Evolutionary conservation across 352 stramenopile species (phyloP).

Genomic region (Hyaloperonospora brassicae): DNA sequence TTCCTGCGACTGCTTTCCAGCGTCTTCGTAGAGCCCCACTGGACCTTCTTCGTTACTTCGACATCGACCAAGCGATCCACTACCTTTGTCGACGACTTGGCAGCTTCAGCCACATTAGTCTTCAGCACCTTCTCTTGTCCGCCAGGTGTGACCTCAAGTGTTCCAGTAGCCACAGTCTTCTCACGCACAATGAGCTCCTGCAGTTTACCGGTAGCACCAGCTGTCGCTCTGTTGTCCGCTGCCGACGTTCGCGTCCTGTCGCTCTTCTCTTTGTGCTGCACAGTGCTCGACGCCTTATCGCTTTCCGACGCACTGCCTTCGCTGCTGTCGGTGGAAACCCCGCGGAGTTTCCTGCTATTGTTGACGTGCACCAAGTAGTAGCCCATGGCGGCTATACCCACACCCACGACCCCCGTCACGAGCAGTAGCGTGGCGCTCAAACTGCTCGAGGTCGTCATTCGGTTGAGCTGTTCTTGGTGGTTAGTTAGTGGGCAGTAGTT

Average conservation of each 20-base stretch:
- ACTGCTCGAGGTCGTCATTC: constrained; percentile 28
- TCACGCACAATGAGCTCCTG: neutral
- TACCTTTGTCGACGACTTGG: constrained; percentile 3
- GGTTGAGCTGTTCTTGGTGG: too few species aligned
- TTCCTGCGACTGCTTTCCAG: constrained; percentile 13
- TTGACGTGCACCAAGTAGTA: constrained; percentile 48
- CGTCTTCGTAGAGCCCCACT: constrained; percentile 2
- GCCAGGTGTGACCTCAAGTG: constrained; percentile 1
- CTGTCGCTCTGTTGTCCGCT: constrained; percentile 1
- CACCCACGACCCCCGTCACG: constrained; percentile 50
- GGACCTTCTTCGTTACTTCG: constrained; percentile 3
- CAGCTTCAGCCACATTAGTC: constrained; percentile 4
- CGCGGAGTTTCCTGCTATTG: constrained; percentile 18
- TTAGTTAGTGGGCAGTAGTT: too few species aligned
- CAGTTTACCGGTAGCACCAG: neutral
- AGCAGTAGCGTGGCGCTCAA: constrained; percentile 43
- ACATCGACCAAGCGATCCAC: constrained; percentile 4
- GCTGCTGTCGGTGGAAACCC: constrained; percentile 6
- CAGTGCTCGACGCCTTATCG: neutral
- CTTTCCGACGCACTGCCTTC: constrained; percentile 12
- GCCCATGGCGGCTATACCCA: constrained; percentile 47
- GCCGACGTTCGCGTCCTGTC: neutral
- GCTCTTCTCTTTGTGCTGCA: constrained; percentile 31
- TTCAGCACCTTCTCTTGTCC: constrained; percentile 5
- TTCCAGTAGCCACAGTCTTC: constrained; percentile 2